Base-by-base conservation (phyloP, 345 rosid species). In the Ailanthus altissimus region DNA sequence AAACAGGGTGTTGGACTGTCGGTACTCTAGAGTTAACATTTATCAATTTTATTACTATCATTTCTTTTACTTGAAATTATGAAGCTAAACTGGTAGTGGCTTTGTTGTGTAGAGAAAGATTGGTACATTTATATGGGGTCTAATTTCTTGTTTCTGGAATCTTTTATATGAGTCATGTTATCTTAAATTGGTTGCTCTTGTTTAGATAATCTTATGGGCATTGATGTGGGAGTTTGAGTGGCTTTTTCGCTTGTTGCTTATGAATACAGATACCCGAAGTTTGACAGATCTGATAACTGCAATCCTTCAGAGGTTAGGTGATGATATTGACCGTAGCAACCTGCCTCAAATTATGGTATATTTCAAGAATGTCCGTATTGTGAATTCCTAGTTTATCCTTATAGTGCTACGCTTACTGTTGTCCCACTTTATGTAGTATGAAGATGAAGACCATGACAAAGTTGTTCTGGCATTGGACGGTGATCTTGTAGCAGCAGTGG, bases 391-490 rank as follows among this genome's bases (percentile, higher is more conserved):
- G 64, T n/a, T 72, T 26, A 25, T 54, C 12, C 9, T 20, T 64
- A 16, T 28, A 43, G 53, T 21, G 36, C 57, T 63, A 10, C 78
- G 47, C 81, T 84, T 67, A 66, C 72, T 64, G 45, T 67, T 80
- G 73, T 58, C 63, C 36, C 14, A 11, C 58, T 46, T 40, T 78
- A 21, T 80, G 61, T 76, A 97, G 99, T 97, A 97, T 78, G 99
- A 97, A 85, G 99, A 97, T 59, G 99, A 92, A 77, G 99, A 97
- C 82, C 91, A 75, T 23, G 99, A 97, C 83, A 92, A 92, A 89
- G 97, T 92, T 76, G 88, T 94, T 75, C 82, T 97, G 80, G 92
- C 91, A 74, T 90, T 97, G 53, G 98, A 97, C 62, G 79, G 83
- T 72, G 99, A 97, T 78, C 97, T 97, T 76, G 72, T 75, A 51